Evolutionary conservation across 2,329 filamentous ascomycete species (phyloP).

Genomic region (Simplicillium sp.): DNA sequence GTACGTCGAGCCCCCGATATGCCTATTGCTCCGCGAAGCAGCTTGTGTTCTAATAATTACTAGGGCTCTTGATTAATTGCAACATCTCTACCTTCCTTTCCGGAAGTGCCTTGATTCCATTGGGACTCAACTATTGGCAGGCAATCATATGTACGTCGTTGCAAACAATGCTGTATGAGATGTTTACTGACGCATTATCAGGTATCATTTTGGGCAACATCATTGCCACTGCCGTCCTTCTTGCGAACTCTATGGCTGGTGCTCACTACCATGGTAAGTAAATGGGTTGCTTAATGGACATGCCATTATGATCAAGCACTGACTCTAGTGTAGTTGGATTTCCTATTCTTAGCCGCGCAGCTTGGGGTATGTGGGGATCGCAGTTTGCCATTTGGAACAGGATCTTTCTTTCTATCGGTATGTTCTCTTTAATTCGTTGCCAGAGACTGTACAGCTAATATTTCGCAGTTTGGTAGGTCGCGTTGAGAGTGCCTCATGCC

Average conservation of each 20-base stretch:
- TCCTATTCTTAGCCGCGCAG: slow-evolving; percentile 25
- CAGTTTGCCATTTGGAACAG: slow-evolving; percentile 32
- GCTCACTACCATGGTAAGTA: slow-evolving; percentile 28
- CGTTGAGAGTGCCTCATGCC: too few relatives aligned
- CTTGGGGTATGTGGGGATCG: slow-evolving; percentile 32
- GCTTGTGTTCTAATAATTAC: not conserved
- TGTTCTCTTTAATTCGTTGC: slow-evolving; percentile 2
- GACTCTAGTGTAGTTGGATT: slow-evolving; percentile 18
- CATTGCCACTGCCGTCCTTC: slow-evolving; percentile 26
- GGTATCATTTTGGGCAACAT: slow-evolving; percentile 27
- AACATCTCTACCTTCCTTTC: slow-evolving; percentile 31
- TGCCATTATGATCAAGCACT: too few relatives aligned
- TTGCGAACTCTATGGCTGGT: slow-evolving; percentile 32
- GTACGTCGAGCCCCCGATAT: slow-evolving; percentile 14
- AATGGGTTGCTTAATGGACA: not conserved
- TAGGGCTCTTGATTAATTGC: slow-evolving; percentile 37
- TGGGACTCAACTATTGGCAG: slow-evolving; percentile 32
- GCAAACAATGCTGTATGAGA: not conserved
- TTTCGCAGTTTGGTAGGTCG: slow-evolving; percentile 14
- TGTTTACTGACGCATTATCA: not conserved
- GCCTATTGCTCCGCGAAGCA: not conserved
- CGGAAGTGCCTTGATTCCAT: slow-evolving; percentile 29
- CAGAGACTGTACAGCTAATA: slow-evolving; percentile 1
- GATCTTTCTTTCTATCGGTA: slow-evolving; percentile 30
- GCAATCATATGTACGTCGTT: slow-evolving; percentile 24